Base-by-base conservation (phyloP, 2,329 filamentous ascomycete species). In the Fusarium verrucosum region DNA sequence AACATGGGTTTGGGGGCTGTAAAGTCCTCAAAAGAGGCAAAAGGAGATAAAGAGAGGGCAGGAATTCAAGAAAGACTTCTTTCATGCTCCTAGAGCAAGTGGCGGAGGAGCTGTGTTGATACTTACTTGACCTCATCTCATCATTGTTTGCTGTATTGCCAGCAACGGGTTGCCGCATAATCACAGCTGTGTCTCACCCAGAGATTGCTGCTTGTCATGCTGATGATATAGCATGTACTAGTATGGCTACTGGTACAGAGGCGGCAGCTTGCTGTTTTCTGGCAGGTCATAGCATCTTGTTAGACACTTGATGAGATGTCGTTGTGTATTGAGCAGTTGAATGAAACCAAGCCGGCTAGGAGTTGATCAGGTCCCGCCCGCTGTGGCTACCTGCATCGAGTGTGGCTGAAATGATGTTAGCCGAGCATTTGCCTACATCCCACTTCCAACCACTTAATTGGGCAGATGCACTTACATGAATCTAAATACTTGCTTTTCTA, bases 341-440 rank as follows among this genome's bases (percentile, higher is more conserved):
- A 71, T 67, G 70, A 71, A 71, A 63, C 68, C 62, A 61, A 56
- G 58, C 42, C 49, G 46, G 42, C 49, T 44, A 62, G 62, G 53
- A 60, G 70, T 66, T 56, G 70, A 60, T 58, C 54, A 50, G 68
- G 65, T 70, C 70, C 70, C 70, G 55, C 70, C 70, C 70, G 55
- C 70, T 72, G 70, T 72, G 70, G 70, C 70, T 69, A 56, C n/a
- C n/a, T n/a, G n/a, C n/a, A n/a, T n/a, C n/a, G 57, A 52, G 38
- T 52, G 65, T 69, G 66, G 64, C 64, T 58, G 58, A n/a, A n/a
- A 17, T 16, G 25, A 30, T 52, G 61, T 70, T 72, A 70, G 50
- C 70, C 64, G 68, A 72, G 64, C 23, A 70, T 72, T 71, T 71
- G 33, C 70, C 69, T 65, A 41, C 28, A 40, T 10, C 26, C 8